Base-by-base conservation (phyloP, 1,284 basidiomycete species). In the Naganishia albida region DNA sequence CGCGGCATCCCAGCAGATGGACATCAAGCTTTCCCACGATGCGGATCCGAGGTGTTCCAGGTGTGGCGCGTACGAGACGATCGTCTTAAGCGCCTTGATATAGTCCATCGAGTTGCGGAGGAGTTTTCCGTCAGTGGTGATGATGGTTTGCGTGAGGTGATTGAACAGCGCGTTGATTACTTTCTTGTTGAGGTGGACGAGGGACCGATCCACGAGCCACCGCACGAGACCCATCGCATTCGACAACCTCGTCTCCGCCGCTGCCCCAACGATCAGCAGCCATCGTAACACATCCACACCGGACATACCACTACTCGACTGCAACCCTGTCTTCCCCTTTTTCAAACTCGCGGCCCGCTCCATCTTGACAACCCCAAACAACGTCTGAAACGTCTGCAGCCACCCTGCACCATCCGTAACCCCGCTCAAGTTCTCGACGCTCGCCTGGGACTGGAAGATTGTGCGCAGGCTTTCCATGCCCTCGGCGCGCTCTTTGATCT, bases 61-160 rank as follows among this genome's bases (percentile, higher is more conserved):
- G 76, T 97, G 93, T 0, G 90, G 88, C 1, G 80, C 77, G 74
- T 86, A 87, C 56, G 80, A 79, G 49, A 92, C 80, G 2, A 90
- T 74, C 53, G 81, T 81, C 46, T 85, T 84, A 40, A 95, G 81
- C 0, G 89, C 83, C 74, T 94, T 93, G 66, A 88, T 82, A 74
- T 93, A 96, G 74, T 93, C 86, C 67, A 91, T 78, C 2, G 89
- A 86, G 0, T 86, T 85, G 7, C 81, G 73, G 59, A 88, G 83
- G 10, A 95, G 81, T 18, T 67, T 71, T 28, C 83, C 82, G 13
- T 83, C 78, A 2, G 57, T 39, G 69, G 85, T 75, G 13, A 86
- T 81, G 66, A 92, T 82, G 65, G 84, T 84, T 64, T 86, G 84
- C 3, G 82, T 78, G 62, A 96, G 81, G 74, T 93, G 90, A 3